Evolutionary conservation across 441 rosid genomes (phyloP).

Genomic region (Bruguiera hainesii): DNA sequence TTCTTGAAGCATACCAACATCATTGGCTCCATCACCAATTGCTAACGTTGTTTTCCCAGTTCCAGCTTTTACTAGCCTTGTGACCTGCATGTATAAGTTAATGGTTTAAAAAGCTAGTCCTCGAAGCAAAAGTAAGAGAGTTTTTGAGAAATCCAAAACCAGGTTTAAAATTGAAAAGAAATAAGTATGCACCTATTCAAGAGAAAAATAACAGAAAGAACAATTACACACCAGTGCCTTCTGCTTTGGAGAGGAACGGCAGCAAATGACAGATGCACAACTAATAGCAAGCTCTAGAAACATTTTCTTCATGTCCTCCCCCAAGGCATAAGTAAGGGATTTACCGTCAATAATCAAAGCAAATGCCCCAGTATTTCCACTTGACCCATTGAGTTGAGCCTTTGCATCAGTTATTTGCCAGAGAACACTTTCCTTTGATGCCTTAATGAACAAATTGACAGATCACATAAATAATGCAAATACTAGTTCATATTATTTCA

Average conservation of each 20-base stretch:
- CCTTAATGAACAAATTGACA: conserved; percentile 29
- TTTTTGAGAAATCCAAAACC: too few relatives aligned
- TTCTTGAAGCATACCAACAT: conserved; percentile 91
- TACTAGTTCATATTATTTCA: background rate
- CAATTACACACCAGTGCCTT: conserved; percentile 61
- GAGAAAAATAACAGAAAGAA: background rate
- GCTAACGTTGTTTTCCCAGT: conserved; percentile 68
- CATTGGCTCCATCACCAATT: conserved; percentile 85
- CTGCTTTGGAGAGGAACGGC: conserved; percentile 89
- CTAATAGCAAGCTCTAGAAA: conserved; percentile 67
- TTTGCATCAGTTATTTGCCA: conserved; percentile 46
- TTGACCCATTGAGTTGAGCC: conserved; percentile 37
- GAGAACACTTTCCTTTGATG: conserved; percentile 47
- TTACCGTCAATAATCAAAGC: conserved; percentile 78
- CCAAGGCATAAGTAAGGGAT: conserved; percentile 64
- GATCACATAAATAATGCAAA: conserved; percentile 1
- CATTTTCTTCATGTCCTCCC: conserved; percentile 50
- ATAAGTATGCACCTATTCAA: background rate
- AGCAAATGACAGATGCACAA: conserved; percentile 84
- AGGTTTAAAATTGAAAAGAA: background rate
- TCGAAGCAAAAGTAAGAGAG: too few relatives aligned
- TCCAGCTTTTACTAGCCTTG: conserved; percentile 60
- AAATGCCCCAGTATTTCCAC: conserved; percentile 44
- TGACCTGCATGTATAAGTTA: conserved; percentile 39
- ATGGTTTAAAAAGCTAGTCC: background rate